Evolutionary conservation across 306 rosid genomes (phyloP), one percentile per base, ranked within the genome.

Genomic region (Astragalus glycyphyllos): DNA sequence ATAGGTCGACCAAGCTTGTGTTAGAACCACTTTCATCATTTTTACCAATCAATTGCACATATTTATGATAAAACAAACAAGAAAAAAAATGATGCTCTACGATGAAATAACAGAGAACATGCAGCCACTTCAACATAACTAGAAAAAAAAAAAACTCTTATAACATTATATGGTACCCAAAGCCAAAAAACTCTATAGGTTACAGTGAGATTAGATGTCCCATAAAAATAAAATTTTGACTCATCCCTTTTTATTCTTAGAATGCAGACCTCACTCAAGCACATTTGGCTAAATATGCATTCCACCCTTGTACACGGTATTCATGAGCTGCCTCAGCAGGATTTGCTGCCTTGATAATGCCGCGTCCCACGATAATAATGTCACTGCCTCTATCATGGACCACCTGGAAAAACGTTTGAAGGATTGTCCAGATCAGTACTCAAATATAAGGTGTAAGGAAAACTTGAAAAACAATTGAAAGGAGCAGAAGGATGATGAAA

Each of bases 351-450:
- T 90, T 93, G 69, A 93, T 86, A 60, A 93, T 93, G 71, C 97
- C 91, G 1, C 90, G 97, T 5, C 98, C 98, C 13, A 88, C 98
- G 0, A 90, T 90, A 63, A 90, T 90, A 46, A 90, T 80, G 80
- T 93, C 97, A 48, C 97, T 93, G 13, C 97, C 97, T 82, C 96
- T 86, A 7, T 93, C 88, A 42, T 82, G 82, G n/a, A 93, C 78
- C 0, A 90, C 97, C 98, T 90, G 81, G 4, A 85, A 83, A 6
- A 73, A 35, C 40, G 42, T 81, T 69, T 69, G 40, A 4, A 5
- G 40, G 40, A 35, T 35, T 17, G 51, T 42, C 32, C 50, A 15
- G 7, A 64, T 20, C 63, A 10, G 45, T 32, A 3, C 71, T 35
- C 40, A 35, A 35, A 26, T 35, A 35, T 35, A 35, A 35, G 40